phyloP scores from a whole-genome alignment of 352 stramenopile species.

The Globisporangium nodosum region DNA sequence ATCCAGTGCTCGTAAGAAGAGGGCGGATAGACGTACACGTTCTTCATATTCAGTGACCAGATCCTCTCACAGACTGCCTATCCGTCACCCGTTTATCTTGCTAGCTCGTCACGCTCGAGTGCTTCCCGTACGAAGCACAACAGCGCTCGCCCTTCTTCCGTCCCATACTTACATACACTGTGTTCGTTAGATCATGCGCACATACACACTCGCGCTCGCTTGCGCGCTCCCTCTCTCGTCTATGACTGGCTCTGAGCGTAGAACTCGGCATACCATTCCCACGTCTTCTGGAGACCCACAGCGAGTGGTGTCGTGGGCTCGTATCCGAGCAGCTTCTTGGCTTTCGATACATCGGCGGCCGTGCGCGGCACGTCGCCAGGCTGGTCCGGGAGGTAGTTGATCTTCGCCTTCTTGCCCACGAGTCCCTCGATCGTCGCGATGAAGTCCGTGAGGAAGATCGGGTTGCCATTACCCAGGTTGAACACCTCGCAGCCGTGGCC shows the following conservation, averaged over 20 bases:
- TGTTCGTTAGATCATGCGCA: no score
- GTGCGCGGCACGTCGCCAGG: conserved; percentile 96
- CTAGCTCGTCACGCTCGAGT: no score
- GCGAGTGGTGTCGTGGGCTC: background rate
- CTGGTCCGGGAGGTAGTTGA: conserved; percentile 93
- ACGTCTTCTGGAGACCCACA: background rate
- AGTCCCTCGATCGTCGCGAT: conserved; percentile 94
- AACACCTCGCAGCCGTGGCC: conserved; percentile 91
- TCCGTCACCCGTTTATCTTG: no score
- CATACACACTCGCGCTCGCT: no score
- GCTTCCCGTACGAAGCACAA: no score
- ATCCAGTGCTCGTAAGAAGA: no score
- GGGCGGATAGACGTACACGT: no score
- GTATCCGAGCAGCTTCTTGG: conserved; percentile 13
- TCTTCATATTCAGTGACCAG: no score
- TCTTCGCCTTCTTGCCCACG: conserved; percentile 91
- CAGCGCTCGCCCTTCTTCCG: no score
- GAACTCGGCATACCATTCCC: background rate
- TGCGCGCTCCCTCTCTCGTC: no score
- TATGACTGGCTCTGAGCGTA: background rate
- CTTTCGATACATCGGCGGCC: conserved; percentile 95
- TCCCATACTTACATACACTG: no score
- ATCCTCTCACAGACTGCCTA: no score
- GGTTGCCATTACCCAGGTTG: conserved; percentile 94
- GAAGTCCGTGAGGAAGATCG: conserved; percentile 92